Evolutionary conservation across 805 yeast genomes (phyloP).

Genomic region (Pachysolen tannophilus): DNA sequence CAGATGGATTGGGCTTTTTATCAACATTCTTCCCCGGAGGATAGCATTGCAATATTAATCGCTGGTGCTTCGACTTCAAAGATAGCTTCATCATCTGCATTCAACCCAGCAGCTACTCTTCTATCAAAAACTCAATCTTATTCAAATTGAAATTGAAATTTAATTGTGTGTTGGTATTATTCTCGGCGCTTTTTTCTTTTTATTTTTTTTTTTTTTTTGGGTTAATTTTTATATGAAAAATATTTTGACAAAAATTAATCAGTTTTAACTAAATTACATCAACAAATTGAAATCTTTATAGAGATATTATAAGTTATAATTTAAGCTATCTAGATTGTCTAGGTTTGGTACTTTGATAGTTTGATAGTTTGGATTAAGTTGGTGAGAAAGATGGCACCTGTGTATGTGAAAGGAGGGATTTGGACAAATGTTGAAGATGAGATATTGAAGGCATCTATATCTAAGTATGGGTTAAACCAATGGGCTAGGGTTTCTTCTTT

Average conservation of each 20-base stretch:
- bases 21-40: constrained; percentile 84
- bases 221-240: not conserved
- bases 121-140: too few relatives aligned
- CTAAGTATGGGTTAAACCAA: constrained; percentile 89
- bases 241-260: not conserved
- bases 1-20: constrained; percentile 88
- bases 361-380: not conserved
- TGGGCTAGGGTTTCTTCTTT: constrained; percentile 92
- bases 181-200: not conserved
- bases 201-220: not conserved
- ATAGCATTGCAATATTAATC: constrained; percentile 83
- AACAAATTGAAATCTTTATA: not conserved
- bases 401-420: constrained; percentile 78
- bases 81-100: constrained; percentile 17
- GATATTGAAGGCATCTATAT: constrained; percentile 80
- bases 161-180: not conserved
- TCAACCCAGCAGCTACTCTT: not conserved
- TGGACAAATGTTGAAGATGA: constrained; percentile 89
- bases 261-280: not conserved
- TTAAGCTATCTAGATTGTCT: too few relatives aligned
- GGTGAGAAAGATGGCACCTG: constrained; percentile 38
- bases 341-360: too few relatives aligned
- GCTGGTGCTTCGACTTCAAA: constrained; percentile 79
- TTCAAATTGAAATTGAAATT: too few relatives aligned
- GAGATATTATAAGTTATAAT: too few relatives aligned